Conservation (phyloP, 2,329 filamentous ascomycete genomes). For the Aspergillaceae sp. region DNA sequence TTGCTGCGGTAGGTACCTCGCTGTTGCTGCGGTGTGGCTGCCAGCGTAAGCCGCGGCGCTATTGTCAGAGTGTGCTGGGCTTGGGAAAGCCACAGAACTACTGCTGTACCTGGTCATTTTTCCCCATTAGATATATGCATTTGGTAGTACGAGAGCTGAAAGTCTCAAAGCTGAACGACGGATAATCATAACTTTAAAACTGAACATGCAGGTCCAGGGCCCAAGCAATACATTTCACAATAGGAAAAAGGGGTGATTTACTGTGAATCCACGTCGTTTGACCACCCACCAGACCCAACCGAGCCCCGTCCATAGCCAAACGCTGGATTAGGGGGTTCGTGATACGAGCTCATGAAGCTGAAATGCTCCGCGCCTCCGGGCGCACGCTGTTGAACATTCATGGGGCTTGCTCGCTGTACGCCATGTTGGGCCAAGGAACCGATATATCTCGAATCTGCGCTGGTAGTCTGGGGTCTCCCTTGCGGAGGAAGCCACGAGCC, state of each 20-base stretch:
- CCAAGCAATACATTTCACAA: not conserved
- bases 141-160: not conserved
- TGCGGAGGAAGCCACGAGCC: constrained; percentile 11
- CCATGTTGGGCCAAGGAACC: constrained; percentile 11
- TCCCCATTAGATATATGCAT: constrained; percentile 10
- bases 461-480: constrained; percentile 9
- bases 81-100: constrained; percentile 19
- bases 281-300: constrained; percentile 15
- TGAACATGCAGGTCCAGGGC: not conserved
- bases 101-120: constrained; percentile 16
- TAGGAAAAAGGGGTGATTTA: constrained; percentile 14
- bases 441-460: constrained; percentile 15
- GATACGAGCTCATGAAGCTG: constrained; percentile 9
- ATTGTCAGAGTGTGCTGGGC: constrained; percentile 22
- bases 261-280: constrained; percentile 26
- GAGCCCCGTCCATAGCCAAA: constrained; percentile 15
- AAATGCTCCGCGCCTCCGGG: constrained; percentile 9
- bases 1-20: constrained; percentile 6
- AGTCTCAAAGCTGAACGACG: not conserved
- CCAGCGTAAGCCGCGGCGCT: constrained; percentile 11
- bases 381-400: constrained; percentile 8
- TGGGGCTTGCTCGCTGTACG: constrained; percentile 11
- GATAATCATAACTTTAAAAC: not conserved
- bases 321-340: constrained; percentile 14
- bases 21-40: constrained; percentile 4